Percentiles rank a stretch among this genome's conserved stretches.
Conservation (phyloP, 306 rosid genomes). For the Ammopiptanthus mongolicus region DNA sequence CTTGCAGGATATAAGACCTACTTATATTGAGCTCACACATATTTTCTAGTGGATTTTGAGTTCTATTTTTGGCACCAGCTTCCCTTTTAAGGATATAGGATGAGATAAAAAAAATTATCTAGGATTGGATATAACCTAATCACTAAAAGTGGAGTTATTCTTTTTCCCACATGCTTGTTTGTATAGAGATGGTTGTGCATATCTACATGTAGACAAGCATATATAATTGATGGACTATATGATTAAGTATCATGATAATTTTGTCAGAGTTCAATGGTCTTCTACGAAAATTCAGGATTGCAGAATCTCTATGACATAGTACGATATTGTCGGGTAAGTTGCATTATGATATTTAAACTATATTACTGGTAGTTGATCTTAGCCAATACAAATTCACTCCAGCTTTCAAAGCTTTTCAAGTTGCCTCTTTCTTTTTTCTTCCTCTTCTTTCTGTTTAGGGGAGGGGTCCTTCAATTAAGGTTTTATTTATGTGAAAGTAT, state of each 20-base stretch:
- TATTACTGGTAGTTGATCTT: conserved; percentile 7
- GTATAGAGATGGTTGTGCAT: neutral
- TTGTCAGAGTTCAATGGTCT: conserved; percentile 95
- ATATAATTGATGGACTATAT: conserved; percentile 5
- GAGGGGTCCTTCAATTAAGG: conserved; percentile 7
- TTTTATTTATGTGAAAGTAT: neutral
- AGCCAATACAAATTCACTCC: neutral
- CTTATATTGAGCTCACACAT: neutral
- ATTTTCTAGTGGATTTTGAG: conserved; percentile 4
- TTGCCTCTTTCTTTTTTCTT: neutral
- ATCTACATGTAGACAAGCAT: neutral
- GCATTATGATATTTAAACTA: conserved; percentile 1
- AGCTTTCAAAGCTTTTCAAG: neutral
- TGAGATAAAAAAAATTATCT: neutral
- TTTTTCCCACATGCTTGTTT: conserved; percentile 13
- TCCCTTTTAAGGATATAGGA: conserved; percentile 13
- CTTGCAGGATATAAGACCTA: conserved; percentile 4
- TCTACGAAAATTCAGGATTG: conserved; percentile 86
- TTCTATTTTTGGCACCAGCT: conserved; percentile 9
- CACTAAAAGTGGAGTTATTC: conserved; percentile 2
- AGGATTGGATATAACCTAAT: neutral
- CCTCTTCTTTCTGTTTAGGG: neutral
- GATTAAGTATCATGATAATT: conserved; percentile 15
- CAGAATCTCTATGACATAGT: conserved; percentile 93
- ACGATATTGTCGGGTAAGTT: conserved; percentile 75